Conservation (phyloP, 768 basidiomycete species). For the Russula dissimulans region DNA sequence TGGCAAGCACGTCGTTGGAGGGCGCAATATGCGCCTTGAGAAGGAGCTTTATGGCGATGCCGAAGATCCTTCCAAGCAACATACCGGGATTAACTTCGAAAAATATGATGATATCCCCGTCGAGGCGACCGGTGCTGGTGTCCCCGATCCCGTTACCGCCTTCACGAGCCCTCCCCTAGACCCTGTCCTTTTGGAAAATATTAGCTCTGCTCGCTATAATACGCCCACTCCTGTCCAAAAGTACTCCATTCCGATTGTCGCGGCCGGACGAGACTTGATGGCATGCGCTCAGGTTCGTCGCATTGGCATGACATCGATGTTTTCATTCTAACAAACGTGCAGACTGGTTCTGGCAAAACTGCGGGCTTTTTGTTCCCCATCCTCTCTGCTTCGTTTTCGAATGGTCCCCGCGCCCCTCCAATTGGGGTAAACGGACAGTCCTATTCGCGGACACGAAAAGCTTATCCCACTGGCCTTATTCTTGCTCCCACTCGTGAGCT, state of each 20-base stretch:
- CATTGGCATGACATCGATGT: conserved; percentile 8
- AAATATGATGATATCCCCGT: conserved; percentile 99
- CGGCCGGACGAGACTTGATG: conserved; percentile 83
- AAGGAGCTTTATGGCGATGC: conserved; percentile 93
- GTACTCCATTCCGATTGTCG: conserved; percentile 98
- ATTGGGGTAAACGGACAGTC: conserved; percentile 36
- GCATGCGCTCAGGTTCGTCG: conserved; percentile 78
- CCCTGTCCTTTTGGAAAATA: conserved; percentile 91
- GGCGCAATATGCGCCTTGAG: conserved; percentile 80
- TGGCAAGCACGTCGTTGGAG: conserved; percentile 77
- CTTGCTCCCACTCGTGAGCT: conserved; percentile 98
- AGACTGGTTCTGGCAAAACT: conserved; percentile 99
- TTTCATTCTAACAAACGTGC: conserved; percentile 20
- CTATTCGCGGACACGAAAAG: conserved; percentile 72
- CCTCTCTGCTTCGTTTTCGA: conserved; percentile 81
- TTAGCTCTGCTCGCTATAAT: conserved; percentile 82
- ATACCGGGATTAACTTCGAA: conserved; percentile 99
- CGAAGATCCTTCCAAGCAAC: conserved; percentile 76
- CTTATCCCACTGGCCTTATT: conserved; percentile 94
- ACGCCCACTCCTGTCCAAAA: conserved; percentile 99
- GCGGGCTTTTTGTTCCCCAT: conserved; percentile 99
- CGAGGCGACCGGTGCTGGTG: conserved; percentile 92
- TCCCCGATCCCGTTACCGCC: conserved; percentile 86
- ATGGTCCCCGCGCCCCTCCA: conserved; percentile 71
- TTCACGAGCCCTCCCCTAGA: conserved; percentile 90